A percentile compares a stretch with the other conserved stretches of the same genome.
phyloP scores from a whole-genome alignment of 495 filamentous ascomycete genomes.

The Penicillium cinerascens region DNA sequence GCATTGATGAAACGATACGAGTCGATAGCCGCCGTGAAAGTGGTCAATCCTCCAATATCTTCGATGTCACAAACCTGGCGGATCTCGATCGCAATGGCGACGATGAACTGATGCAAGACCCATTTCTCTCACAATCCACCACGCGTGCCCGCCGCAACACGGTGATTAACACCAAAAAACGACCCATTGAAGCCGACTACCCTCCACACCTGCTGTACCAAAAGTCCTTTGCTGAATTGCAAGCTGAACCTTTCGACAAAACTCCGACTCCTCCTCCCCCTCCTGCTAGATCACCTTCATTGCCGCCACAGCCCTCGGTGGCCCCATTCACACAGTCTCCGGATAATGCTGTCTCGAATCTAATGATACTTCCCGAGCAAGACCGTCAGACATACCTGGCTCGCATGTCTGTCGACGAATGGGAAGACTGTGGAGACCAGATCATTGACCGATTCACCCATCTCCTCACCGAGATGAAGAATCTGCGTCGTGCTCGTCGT shows the following conservation, averaged over 20 bases:
- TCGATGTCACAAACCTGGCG: slow-evolving; percentile 36
- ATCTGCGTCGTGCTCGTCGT: slow-evolving; percentile 62
- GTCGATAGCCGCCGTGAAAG: slow-evolving; percentile 24
- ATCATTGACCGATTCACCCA: slow-evolving; percentile 66
- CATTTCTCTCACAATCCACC: slow-evolving; percentile 25
- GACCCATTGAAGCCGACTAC: slow-evolving; percentile 39
- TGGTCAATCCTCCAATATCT: slow-evolving; percentile 28
- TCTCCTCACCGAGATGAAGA: slow-evolving; percentile 60
- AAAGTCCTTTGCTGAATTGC: slow-evolving; percentile 41
- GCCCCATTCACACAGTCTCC: slow-evolving; percentile 10
- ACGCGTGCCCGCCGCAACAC: slow-evolving; percentile 18
- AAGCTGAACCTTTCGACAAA: slow-evolving; percentile 45
- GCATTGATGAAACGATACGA: slow-evolving; percentile 24
- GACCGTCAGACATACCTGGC: slow-evolving; percentile 62
- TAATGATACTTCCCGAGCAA: slow-evolving; percentile 27
- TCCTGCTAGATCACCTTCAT: slow-evolving; percentile 18
- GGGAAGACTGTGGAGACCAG: slow-evolving; percentile 81
- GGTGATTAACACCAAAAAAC: slow-evolving; percentile 31
- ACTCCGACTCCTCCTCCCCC: slow-evolving; percentile 22
- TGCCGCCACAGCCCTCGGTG: slow-evolving; percentile 13
- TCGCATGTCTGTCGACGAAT: slow-evolving; percentile 63
- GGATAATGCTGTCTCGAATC: slow-evolving; percentile 28
- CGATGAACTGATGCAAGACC: slow-evolving; percentile 33
- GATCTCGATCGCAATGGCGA: slow-evolving; percentile 26
- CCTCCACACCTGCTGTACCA: slow-evolving; percentile 37